A percentile compares a stretch with the other conserved stretches of the same genome.
Conservation (phyloP, 106 monocot species). For the Platanthera guangdongensis region DNA sequence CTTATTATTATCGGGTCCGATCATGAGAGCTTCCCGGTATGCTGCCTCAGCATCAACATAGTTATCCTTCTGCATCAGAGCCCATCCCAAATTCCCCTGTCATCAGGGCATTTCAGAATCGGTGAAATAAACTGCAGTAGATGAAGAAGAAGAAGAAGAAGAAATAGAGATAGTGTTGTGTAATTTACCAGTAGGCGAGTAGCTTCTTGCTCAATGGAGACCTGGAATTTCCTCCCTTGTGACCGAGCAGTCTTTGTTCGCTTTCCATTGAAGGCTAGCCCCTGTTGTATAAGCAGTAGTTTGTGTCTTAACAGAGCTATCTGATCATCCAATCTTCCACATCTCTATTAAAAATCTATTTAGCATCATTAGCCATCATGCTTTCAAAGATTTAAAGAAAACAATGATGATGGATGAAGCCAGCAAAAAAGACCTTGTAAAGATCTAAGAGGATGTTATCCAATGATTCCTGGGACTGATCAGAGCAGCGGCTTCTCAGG, state of each 20-base stretch:
- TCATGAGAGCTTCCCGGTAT: constrained; percentile 54
- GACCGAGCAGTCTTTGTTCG: constrained; percentile 85
- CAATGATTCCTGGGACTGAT: constrained; percentile 78
- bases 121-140: constrained; percentile 5
- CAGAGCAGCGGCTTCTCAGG: constrained; percentile 57
- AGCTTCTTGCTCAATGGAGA: constrained; percentile 82
- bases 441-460: constrained; percentile 88
- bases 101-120: constrained; percentile 25
- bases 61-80: constrained; percentile 81
- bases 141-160: neutral
- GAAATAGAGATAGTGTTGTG: neutral
- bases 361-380: neutral
- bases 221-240: constrained; percentile 82
- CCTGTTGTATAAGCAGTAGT: constrained; percentile 56
- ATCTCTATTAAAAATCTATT: constrained; percentile 32
- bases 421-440: constrained; percentile 41
- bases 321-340: constrained; percentile 78
- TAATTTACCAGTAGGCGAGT: constrained; percentile 58
- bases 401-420: constrained; percentile 9
- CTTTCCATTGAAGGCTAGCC: constrained; percentile 81
- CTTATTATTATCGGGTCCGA: constrained; percentile 80
- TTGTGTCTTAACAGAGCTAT: constrained; percentile 62
- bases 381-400: neutral
- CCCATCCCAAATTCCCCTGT: constrained; percentile 83
- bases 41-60: constrained; percentile 64